Evolutionary conservation across 352 stramenopile genomes (phyloP).

Genomic region (Phytophthora sojae): DNA sequence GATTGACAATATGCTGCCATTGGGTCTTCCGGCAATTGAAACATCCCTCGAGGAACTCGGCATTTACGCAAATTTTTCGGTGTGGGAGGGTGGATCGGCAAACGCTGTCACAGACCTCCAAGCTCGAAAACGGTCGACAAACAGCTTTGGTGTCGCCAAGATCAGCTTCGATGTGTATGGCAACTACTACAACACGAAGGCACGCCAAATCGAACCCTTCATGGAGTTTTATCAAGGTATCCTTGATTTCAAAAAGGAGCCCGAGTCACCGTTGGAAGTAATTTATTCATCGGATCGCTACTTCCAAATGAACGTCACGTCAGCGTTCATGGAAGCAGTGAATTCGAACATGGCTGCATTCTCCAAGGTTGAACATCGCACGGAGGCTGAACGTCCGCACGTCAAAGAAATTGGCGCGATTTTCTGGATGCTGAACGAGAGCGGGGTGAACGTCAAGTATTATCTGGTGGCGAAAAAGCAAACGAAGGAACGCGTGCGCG

Average conservation of each 20-base stretch:
- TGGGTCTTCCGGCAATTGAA: constrained; percentile 81
- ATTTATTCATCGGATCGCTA: constrained; percentile 86
- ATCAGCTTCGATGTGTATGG: constrained; percentile 86
- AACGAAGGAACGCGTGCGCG: constrained; percentile 49
- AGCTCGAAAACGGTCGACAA: constrained; percentile 53
- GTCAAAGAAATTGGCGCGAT: constrained; percentile 85
- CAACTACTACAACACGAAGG: constrained; percentile 90
- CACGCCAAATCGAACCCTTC: constrained; percentile 82
- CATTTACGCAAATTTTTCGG: constrained; percentile 75
- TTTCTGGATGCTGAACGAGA: constrained; percentile 90
- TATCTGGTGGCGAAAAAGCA: constrained; percentile 82
- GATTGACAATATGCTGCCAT: constrained; percentile 84
- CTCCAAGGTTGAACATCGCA: constrained; percentile 58
- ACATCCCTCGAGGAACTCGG: constrained; percentile 79
- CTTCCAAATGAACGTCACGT: constrained; percentile 88
- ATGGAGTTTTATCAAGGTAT: constrained; percentile 87
- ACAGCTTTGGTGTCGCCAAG: constrained; percentile 79
- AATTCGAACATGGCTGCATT: constrained; percentile 76
- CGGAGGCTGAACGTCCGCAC: constrained; percentile 65
- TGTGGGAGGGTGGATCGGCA: constrained; percentile 64
- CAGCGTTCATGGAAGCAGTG: constrained; percentile 82
- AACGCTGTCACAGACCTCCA: constrained; percentile 45
- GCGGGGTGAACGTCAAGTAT: constrained; percentile 82
- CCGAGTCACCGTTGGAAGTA: constrained; percentile 63
- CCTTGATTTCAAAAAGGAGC: constrained; percentile 83